Evolutionary conservation across 345 rosid species (phyloP).

Genomic region (Sisymbrium altissimum): DNA sequence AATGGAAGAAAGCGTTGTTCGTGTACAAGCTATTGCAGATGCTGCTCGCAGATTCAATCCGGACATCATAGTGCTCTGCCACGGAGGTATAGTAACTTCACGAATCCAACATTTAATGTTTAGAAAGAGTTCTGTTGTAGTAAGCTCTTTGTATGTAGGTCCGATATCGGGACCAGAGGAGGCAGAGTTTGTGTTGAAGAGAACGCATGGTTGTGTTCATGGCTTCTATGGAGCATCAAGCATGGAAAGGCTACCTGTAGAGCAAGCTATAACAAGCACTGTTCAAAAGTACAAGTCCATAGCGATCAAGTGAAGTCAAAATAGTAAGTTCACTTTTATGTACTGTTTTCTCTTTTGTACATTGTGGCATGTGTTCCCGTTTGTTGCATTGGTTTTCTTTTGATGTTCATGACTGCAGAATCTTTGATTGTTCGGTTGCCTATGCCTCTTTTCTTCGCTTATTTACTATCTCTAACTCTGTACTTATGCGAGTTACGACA

Average conservation of each 20-base stretch:
- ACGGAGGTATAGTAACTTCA: constrained; percentile 64
- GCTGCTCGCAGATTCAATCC: constrained; percentile 67
- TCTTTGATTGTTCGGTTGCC: not conserved
- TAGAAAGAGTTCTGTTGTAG: not conserved
- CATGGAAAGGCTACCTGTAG: constrained; percentile 95
- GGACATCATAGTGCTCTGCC: constrained; percentile 67
- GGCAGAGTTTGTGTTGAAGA: constrained; percentile 70
- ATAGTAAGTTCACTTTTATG: not conserved
- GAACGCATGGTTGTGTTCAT: constrained; percentile 66
- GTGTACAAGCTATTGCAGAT: constrained; percentile 84
- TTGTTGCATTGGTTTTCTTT: not conserved
- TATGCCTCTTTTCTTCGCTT: not conserved
- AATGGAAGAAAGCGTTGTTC: constrained; percentile 66
- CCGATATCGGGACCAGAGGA: constrained; percentile 80
- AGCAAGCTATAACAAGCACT: constrained; percentile 72
- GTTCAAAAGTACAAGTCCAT: constrained; percentile 70
- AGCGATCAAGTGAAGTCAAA: constrained; percentile 46
- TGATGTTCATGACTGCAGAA: not conserved
- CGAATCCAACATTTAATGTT: not conserved
- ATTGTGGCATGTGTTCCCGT: not conserved
- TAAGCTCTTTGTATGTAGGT: constrained; percentile 43
- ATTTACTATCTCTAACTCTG: not conserved
- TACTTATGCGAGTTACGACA: no score
- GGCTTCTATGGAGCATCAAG: constrained; percentile 98
- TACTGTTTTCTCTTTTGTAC: not conserved